Conservation (phyloP, 139 green algal species). For the Gonium pectorale region DNA sequence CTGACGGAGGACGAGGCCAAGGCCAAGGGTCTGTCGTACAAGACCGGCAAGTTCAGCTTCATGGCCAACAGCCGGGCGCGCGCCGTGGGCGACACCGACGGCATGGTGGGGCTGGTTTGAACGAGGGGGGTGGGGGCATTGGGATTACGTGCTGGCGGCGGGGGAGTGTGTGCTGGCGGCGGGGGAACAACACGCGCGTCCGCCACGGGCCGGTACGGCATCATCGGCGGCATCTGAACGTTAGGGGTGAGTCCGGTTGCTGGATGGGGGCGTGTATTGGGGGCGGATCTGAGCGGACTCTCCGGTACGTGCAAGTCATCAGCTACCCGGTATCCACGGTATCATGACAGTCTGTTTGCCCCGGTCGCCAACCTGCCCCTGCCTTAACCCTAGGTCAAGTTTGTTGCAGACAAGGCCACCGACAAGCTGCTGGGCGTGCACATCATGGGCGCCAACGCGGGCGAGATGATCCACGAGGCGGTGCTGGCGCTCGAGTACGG, state of each 20-base stretch:
- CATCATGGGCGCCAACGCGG: constrained; percentile 96
- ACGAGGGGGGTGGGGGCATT: neutral
- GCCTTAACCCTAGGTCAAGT: constrained; percentile 83
- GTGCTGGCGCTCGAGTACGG: constrained; percentile 94
- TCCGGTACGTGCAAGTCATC: too few species aligned
- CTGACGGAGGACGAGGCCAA: constrained; percentile 84
- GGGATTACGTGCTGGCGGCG: too few species aligned
- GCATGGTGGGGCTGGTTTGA: constrained; percentile 67
- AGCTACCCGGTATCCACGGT: too few species aligned
- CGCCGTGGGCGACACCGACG: constrained; percentile 89
- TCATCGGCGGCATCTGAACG: too few species aligned
- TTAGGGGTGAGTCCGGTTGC: too few species aligned
- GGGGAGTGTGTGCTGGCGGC: too few species aligned
- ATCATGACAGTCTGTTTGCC: too few species aligned
- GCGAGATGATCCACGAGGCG: constrained; percentile 91
- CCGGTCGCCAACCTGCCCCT: neutral
- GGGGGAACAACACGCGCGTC: too few species aligned
- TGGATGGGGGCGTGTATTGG: too few species aligned
- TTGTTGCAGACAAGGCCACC: constrained; percentile 88
- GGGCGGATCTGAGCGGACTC: too few species aligned
- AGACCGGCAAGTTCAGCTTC: constrained; percentile 96
- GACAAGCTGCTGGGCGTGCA: constrained; percentile 98
- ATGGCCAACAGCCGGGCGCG: constrained; percentile 96
- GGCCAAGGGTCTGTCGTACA: constrained; percentile 53
- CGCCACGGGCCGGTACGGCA: too few species aligned